A percentile compares a stretch with the other conserved stretches of the same genome.
These are phyloP conservation scores for Suillus decipiens DNA, from an alignment of 768 basidiomycete genomes.

Conservation along the genomic window DNA sequence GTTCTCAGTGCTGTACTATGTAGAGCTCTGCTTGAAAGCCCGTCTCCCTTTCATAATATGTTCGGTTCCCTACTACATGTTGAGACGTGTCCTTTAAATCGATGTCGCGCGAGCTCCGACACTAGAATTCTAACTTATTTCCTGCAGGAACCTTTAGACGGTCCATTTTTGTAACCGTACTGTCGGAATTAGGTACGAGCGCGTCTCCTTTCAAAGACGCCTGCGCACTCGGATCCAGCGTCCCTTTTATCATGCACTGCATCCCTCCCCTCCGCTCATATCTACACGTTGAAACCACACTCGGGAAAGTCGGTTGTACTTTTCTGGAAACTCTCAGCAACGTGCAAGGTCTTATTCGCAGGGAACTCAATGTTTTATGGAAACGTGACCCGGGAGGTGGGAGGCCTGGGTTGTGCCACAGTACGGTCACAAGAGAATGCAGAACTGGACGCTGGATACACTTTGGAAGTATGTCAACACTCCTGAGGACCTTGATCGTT, in stretches of 20 bases:
- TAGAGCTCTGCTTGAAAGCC: no score
- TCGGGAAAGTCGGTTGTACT: slow-evolving; percentile 45
- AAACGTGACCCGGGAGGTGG: slow-evolving; percentile 38
- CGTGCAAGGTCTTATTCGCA: slow-evolving; percentile 53
- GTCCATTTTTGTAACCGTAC: no score
- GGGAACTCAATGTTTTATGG: slow-evolving; percentile 67
- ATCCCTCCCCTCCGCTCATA: slow-evolving; percentile 45
- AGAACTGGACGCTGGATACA: slow-evolving; percentile 22
- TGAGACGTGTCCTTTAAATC: no score
- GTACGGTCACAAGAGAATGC: slow-evolving; percentile 33
- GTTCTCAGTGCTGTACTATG: no score
- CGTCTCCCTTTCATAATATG: no score
- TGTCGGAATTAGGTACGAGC: no score
- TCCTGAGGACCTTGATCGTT: not conserved
- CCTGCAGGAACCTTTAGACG: no score
- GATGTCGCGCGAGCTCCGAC: no score
- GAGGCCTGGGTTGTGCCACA: slow-evolving; percentile 43
- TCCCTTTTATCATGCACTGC: slow-evolving; percentile 79
- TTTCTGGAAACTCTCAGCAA: slow-evolving; percentile 69
- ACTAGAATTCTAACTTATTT: no score
- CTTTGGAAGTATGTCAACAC: not conserved
- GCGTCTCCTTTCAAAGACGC: no score
- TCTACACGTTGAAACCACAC: slow-evolving; percentile 3
- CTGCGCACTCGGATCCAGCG: slow-evolving; percentile 69
- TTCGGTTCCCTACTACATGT: no score